Percentiles rank a stretch among this genome's conserved stretches.
These are phyloP conservation scores for Cardamine chenopodiifolia DNA, from an alignment of 345 rosid genomes.

Conservation along the genomic window DNA sequence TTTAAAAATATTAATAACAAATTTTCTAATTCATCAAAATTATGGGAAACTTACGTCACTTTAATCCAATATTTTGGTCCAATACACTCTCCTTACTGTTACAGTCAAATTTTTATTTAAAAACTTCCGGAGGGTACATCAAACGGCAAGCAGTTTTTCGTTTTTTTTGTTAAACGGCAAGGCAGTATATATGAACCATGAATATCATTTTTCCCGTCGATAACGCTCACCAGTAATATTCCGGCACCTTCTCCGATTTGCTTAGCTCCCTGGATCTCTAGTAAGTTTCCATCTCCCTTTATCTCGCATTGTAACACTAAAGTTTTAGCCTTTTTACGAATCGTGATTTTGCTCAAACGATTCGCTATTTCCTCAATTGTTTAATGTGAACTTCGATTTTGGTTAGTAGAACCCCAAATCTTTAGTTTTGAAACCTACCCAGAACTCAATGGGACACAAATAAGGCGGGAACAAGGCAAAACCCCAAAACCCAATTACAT, in stretches of 20 bases:
- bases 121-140: no score
- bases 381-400: not conserved
- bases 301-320: not conserved
- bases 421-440: not conserved
- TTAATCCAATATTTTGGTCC: no score
- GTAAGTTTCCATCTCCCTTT: not conserved
- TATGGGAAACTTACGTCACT: no score
- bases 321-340: not conserved
- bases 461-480: not conserved
- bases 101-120: no score
- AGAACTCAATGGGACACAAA: not conserved
- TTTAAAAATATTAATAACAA: no score
- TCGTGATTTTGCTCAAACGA: not conserved
- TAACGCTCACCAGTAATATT: not conserved
- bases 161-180: not conserved
- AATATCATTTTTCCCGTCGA: not conserved
- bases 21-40: no score
- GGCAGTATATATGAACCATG: not conserved
- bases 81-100: no score
- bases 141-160: no score
- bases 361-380: not conserved
- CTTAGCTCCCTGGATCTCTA: not conserved
- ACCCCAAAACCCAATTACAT: slow-evolving; percentile 16
- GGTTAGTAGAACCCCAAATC: not conserved
- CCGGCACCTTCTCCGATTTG: not conserved